Percentiles rank a stretch among this genome's conserved stretches.
phyloP scores from a whole-genome alignment of 306 rosid species.

The Castanea sativa region DNA sequence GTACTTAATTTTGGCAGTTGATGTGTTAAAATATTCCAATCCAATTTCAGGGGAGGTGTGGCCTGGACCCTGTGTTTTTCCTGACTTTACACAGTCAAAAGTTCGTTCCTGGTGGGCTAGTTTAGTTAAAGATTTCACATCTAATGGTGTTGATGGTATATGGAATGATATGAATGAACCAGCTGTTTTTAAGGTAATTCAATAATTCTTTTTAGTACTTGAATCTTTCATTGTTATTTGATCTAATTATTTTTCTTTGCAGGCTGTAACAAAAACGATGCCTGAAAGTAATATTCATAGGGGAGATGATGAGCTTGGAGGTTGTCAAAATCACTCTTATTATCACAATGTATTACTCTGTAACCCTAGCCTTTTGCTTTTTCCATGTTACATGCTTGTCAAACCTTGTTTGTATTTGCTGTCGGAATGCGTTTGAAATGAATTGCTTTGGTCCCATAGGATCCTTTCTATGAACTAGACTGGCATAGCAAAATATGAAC shows the following conservation, averaged over 20 bases:
- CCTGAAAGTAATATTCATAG: slow-evolving; percentile 83
- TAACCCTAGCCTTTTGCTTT: slow-evolving; percentile 18
- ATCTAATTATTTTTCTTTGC: slow-evolving; percentile 21
- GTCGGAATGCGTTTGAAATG: slow-evolving; percentile 1
- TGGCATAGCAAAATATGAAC: slow-evolving; percentile 13
- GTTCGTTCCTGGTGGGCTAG: slow-evolving; percentile 88
- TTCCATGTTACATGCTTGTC: not conserved
- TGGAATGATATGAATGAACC: slow-evolving; percentile 99
- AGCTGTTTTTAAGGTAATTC: slow-evolving; percentile 72
- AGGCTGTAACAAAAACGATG: slow-evolving; percentile 89
- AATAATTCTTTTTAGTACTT: not conserved
- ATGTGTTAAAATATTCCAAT: slow-evolving; percentile 13
- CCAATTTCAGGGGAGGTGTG: slow-evolving; percentile 69
- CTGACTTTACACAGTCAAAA: slow-evolving; percentile 84
- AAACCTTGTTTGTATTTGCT: not conserved
- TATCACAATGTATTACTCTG: slow-evolving; percentile 77
- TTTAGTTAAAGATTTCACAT: slow-evolving; percentile 73
- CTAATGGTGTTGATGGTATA: slow-evolving; percentile 90
- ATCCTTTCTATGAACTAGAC: slow-evolving; percentile 18
- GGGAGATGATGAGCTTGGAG: slow-evolving; percentile 92
- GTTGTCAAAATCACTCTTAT: slow-evolving; percentile 75
- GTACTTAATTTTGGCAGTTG: slow-evolving; percentile 4
- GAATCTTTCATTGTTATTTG: not conserved
- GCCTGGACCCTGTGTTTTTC: slow-evolving; percentile 97
- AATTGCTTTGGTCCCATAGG: slow-evolving; percentile 16